Evolutionary conservation across 2,329 filamentous ascomycete genomes (phyloP), one percentile per base, ranked within the genome.

Genomic region (Stenocarpella maydis): DNA sequence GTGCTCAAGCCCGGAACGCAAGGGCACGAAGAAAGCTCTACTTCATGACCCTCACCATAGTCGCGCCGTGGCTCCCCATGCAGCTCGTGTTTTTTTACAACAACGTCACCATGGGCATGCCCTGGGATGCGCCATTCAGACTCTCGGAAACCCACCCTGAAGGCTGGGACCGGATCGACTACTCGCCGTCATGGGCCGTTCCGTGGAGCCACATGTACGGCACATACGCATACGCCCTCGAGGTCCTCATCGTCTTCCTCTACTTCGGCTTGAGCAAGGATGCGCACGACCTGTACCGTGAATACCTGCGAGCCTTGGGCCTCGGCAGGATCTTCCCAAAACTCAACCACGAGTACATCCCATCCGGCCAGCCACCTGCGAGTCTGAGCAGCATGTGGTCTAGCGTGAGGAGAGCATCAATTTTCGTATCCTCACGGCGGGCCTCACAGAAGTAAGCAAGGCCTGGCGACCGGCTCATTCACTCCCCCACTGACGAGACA

Each of bases 251-350:
- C 55, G 80, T 88, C 58, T 85, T 88, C 50, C 50, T 82, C 37
- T 87, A 87, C 76, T 89, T 89, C 67, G 87, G 87, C 54, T 82
- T 82, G 69, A 87, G 84, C n/a, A 81, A 80, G 31, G 86, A 88
- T 37, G 85, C 85, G 14, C 78, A 83, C 70, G 85, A 85, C 68
- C 79, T 78, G 65, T 88, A 88, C 75, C 80, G 85, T 24, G 65
- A 71, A 1, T 72, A 75, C 7, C 73, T 84, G 7, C 74, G 86
- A 7, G 71, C 70, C 9, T 3, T 84, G 31, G 83, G 85, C 0
- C 73, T 87, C 1, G 84, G 81, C 37, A 77, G 71, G 31, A 19
- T 84, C 21, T 86, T 85, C 70, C 82, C 85, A 0, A 71, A 71
- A 5, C 78, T 86, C 6, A 71, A 77, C 9, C 69, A 80, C 14